phyloP scores from a whole-genome alignment of 2,329 filamentous ascomycete genomes.

The Aspergillus hiratsukae region DNA sequence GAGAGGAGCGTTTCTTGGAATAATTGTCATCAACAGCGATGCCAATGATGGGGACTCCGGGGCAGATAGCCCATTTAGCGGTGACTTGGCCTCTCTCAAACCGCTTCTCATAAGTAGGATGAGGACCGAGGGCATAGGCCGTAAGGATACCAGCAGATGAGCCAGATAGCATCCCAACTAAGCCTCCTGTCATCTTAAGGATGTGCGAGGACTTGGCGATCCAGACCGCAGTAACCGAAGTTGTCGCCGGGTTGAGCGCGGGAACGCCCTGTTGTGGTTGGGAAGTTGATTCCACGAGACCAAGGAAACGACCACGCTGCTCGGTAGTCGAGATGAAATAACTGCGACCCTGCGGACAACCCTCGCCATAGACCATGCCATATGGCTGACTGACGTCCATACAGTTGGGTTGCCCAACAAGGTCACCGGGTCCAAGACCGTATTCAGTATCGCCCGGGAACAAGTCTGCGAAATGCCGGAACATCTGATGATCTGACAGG shows the following conservation, averaged over 20 bases:
- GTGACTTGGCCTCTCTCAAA: constrained; percentile 73
- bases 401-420: constrained; percentile 72
- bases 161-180: constrained; percentile 77
- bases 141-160: constrained; percentile 80
- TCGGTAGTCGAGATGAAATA: constrained; percentile 74
- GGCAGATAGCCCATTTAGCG: constrained; percentile 83
- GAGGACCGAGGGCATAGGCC: constrained; percentile 69
- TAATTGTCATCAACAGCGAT: constrained; percentile 82
- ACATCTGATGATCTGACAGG: constrained; percentile 66
- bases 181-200: constrained; percentile 66
- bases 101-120: constrained; percentile 56
- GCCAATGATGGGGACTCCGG: constrained; percentile 84
- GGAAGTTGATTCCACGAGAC: constrained; percentile 55
- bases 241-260: constrained; percentile 62
- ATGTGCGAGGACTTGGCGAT: constrained; percentile 77
- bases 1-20: constrained; percentile 62
- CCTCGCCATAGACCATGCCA: constrained; percentile 80
- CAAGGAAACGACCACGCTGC: constrained; percentile 70
- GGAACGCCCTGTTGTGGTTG: constrained; percentile 70
- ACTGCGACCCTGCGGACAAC: constrained; percentile 73
- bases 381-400: constrained; percentile 88
- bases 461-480: constrained; percentile 73
- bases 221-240: constrained; percentile 78
- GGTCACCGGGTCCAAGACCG: constrained; percentile 71
- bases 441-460: constrained; percentile 70